phyloP scores from a whole-genome alignment of 805 yeast species.

The Yamadazyma takamatsuzukensis region DNA sequence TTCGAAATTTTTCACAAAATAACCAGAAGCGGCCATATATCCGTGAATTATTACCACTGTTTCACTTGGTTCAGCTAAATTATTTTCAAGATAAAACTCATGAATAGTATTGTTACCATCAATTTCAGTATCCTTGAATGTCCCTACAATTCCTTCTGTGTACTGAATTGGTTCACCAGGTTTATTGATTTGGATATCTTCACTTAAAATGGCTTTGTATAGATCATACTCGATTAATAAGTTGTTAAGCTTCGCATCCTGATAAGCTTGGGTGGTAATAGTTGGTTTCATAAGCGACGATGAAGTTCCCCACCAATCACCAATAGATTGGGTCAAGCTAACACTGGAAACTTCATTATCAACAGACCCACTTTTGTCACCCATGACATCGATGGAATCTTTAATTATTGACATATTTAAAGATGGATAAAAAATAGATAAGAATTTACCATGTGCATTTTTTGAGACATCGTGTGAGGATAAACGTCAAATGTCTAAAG shows the following conservation, averaged over 20 bases:
- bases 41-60: conserved; percentile 35
- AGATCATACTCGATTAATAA: conserved; percentile 30
- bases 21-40: conserved; percentile 44
- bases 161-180: conserved; percentile 13
- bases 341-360: conserved; percentile 14
- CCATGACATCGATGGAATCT: conserved; percentile 25
- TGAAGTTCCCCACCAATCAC: conserved; percentile 38
- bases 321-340: conserved; percentile 20
- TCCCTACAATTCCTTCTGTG: conserved; percentile 11
- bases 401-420: conserved; percentile 8
- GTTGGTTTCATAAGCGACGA: conserved; percentile 18
- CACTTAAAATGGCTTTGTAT: conserved; percentile 29
- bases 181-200: conserved; percentile 22
- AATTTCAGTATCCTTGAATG: conserved; percentile 28
- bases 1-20: conserved; percentile 37
- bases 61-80: conserved; percentile 5
- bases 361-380: conserved; percentile 12
- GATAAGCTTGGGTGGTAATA: conserved; percentile 3
- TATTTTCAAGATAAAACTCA: conserved; percentile 31
- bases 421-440: not conserved
- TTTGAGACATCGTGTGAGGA: no score
- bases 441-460: no score
- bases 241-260: conserved; percentile 22
- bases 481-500: no score
- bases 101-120: conserved; percentile 29